Conservation (phyloP, 139 green algal genomes). For the Closterium sp. region DNA sequence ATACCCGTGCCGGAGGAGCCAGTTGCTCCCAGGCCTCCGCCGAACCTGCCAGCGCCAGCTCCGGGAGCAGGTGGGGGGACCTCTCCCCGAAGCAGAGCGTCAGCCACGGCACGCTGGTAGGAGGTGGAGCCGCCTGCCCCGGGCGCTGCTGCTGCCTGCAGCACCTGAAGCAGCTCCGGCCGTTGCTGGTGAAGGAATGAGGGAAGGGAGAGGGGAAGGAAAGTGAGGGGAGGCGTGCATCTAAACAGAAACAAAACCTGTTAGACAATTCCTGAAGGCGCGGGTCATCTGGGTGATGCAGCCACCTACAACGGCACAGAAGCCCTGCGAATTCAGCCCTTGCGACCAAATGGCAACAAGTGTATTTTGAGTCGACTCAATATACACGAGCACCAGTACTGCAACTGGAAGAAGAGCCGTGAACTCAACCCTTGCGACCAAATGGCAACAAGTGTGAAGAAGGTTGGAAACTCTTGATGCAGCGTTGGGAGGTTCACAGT, state of each 20-base stretch:
- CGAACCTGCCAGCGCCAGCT: background rate
- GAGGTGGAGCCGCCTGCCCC: background rate
- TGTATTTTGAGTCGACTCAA: background rate
- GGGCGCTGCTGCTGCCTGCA: constrained; percentile 20
- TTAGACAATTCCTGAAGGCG: background rate
- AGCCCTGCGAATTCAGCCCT: no score
- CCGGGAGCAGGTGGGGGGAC: background rate
- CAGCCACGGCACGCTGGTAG: constrained; percentile 15
- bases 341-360: background rate
- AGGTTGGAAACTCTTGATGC: background rate
- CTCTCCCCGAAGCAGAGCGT: background rate
- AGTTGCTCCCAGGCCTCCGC: background rate
- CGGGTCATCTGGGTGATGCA: background rate
- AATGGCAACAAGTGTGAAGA: background rate
- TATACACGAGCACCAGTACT: background rate
- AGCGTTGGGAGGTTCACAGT: background rate
- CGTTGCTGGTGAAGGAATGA: background rate
- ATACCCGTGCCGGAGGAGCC: background rate
- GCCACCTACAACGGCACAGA: background rate
- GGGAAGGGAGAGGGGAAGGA: background rate
- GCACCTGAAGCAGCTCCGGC: constrained; percentile 24
- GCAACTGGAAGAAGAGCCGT: background rate
- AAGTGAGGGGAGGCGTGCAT: background rate
- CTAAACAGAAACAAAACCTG: background rate
- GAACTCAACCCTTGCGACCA: background rate